Evolutionary conservation across 768 basidiomycete species (phyloP), one percentile per base, ranked within the genome.

Genomic region (Suillus occidentalis): DNA sequence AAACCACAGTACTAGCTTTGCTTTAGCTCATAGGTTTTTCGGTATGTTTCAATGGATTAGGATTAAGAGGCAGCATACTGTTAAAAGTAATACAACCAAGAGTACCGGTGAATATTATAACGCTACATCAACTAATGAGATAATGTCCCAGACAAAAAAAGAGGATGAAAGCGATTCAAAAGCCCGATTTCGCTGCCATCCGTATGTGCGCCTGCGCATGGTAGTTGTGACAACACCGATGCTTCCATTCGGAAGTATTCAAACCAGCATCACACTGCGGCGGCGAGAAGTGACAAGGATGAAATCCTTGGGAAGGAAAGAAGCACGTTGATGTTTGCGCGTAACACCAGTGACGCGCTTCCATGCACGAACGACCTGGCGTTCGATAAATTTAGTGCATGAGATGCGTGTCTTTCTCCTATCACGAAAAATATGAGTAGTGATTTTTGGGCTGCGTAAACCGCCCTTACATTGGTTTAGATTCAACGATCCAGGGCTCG

Each of bases 281-380:
- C 87, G 81, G 62, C 82, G 81, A 40, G 77, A 72, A 12, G 84
- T 88, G 69, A 90, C 79, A 65, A 89, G 79, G 69, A 89, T 82
- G 72, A 89, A 89, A 71, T 87, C 87, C 28, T 82, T 81, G 37
- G 85, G 82, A 57, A 88, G 77, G 70, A 83, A 72, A 3, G 88
- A 87, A 6, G 81, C 79, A 49, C 85, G 83, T 31, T 83, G 80
- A 40, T 77, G 78, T 61, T 81, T 86, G 66, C 84, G 85, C 39
- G 84, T 81, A 37, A 78, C 76, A 28, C 81, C 77, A 31, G 87
- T 88, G 70, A 89, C 74, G 45, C 81, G 75, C 71, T 90, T 90
- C 89, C 89, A 90, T 12, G 82, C 79, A 50, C 80, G 77, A 61
- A 89, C 74, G 65, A 89, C 75, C 72, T 84, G 85, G 63, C 89